A percentile compares a stretch with the other conserved stretches of the same genome.
Conservation (phyloP, 2,329 filamentous ascomycete species). For the Karstenula rhodostoma region DNA sequence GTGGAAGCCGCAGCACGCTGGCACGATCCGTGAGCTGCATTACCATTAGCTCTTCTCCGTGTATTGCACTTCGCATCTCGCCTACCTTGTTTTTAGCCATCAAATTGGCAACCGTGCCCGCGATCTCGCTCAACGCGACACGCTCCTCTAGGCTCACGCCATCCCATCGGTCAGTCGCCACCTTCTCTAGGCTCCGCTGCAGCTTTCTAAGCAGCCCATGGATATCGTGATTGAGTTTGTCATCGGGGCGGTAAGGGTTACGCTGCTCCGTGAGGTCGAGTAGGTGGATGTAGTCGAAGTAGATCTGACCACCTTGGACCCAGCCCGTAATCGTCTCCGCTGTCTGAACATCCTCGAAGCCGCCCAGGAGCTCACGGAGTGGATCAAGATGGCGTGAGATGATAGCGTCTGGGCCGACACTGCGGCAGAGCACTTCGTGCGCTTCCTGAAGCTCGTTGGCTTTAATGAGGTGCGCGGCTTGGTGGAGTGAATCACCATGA, state of each 20-base stretch:
- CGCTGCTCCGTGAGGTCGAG: constrained; percentile 48
- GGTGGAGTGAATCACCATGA: constrained; percentile 67
- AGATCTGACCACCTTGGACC: constrained; percentile 82
- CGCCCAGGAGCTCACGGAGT: constrained; percentile 72
- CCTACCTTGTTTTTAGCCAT: constrained; percentile 58
- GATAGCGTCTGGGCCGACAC: constrained; percentile 82
- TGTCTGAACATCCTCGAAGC: constrained; percentile 60
- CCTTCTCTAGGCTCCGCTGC: constrained; percentile 45
- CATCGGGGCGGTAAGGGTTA: constrained; percentile 40
- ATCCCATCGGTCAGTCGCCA: constrained; percentile 51
- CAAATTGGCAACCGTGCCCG: constrained; percentile 73
- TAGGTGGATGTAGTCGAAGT: constrained; percentile 68
- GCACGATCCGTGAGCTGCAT: constrained; percentile 44
- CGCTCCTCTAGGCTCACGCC: constrained; percentile 60
- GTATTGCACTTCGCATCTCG: constrained; percentile 6
- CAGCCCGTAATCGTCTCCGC: constrained; percentile 69
- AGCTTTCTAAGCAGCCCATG: constrained; percentile 42
- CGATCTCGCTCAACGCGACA: constrained; percentile 85
- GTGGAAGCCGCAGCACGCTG: constrained; percentile 66
- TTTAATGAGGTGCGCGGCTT: constrained; percentile 75
- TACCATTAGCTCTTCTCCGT: constrained; percentile 47
- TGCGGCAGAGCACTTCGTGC: constrained; percentile 80
- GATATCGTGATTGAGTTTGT: constrained; percentile 43
- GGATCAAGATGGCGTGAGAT: constrained; percentile 81
- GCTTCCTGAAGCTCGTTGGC: constrained; percentile 81